Evolutionary conservation across 371 early-diverging fungal genomes (phyloP).

Genomic region (Circinella minor): DNA sequence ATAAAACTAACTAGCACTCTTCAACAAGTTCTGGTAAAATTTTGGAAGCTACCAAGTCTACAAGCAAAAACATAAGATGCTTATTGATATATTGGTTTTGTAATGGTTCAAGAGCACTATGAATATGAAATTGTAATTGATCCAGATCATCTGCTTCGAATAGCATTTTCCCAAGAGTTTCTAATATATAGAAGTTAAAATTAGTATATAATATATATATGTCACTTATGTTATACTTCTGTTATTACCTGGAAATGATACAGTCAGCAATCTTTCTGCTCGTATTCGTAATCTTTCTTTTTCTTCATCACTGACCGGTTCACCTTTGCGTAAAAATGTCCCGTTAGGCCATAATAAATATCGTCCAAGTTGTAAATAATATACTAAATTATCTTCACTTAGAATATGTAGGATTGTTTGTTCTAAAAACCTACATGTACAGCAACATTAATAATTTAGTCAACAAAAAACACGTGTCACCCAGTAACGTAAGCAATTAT

Average conservation of each 20-base stretch:
- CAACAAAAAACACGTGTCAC: not conserved
- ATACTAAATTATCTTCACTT: conserved; percentile 60
- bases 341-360: conserved; percentile 65
- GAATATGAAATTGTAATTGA: conserved; percentile 43
- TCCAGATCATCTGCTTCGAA: conserved; percentile 47
- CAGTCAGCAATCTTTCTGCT: conserved; percentile 43
- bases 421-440: conserved; percentile 47
- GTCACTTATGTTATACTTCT: not conserved
- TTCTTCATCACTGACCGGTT: conserved; percentile 38
- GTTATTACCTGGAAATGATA: conserved; percentile 44
- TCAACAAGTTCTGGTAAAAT: conserved; percentile 42
- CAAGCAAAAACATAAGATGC: conserved; percentile 45
- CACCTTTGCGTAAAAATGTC: conserved; percentile 41
- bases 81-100: conserved; percentile 54
- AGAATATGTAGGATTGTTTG: conserved; percentile 60
- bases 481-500: not conserved
- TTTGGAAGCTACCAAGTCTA: conserved; percentile 46
- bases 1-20: not conserved
- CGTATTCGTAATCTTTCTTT: conserved; percentile 40
- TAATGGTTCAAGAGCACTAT: conserved; percentile 42
- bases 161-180: conserved; percentile 22
- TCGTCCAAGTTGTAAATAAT: conserved; percentile 58
- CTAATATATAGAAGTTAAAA: conserved; percentile 6
- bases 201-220: not conserved
- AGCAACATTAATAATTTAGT: not conserved